Conservation (phyloP, 2,329 filamentous ascomycete species). For the Talaromyces sp. region DNA sequence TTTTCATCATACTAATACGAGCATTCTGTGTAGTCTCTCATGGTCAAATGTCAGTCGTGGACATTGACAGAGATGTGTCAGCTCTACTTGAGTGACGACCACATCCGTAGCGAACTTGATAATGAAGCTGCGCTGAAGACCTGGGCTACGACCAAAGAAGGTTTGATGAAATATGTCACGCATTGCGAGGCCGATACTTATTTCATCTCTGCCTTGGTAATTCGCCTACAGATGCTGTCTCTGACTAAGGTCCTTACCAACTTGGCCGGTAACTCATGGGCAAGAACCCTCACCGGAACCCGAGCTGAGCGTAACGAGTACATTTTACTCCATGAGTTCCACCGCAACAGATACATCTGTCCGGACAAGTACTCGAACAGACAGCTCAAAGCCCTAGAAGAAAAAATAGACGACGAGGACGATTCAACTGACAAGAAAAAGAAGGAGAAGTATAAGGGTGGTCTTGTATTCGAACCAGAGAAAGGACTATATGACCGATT, state of each 20-base stretch:
- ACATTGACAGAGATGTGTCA: constrained; percentile 96
- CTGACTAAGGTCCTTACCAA: constrained; percentile 95
- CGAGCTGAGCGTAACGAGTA: constrained; percentile 98
- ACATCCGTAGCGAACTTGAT: constrained; percentile 76
- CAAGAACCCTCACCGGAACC: constrained; percentile 89
- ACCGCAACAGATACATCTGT: constrained; percentile 95
- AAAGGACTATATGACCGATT: constrained; percentile 98
- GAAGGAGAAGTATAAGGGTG: constrained; percentile 99
- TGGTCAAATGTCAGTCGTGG: constrained; percentile 98
- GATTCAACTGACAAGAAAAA: constrained; percentile 74
- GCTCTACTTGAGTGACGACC: constrained; percentile 72
- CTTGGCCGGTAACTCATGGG: constrained; percentile 96
- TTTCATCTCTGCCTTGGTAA: constrained; percentile 84
- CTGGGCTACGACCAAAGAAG: constrained; percentile 78
- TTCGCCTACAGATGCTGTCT: constrained; percentile 87
- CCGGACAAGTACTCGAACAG: constrained; percentile 88
- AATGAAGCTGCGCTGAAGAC: constrained; percentile 81
- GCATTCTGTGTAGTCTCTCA: constrained; percentile 60
- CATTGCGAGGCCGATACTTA: constrained; percentile 95
- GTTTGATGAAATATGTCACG: constrained; percentile 86
- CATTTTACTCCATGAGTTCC: constrained; percentile 95
- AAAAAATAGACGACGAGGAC: constrained; percentile 61
- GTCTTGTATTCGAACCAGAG: constrained; percentile 95
- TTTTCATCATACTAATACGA: constrained; percentile 24
- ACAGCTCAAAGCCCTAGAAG: constrained; percentile 69